These are phyloP conservation scores for Diophrys appendiculata DNA, from an alignment of 73 alveolate genomes.

Conservation along the genomic window DNA sequence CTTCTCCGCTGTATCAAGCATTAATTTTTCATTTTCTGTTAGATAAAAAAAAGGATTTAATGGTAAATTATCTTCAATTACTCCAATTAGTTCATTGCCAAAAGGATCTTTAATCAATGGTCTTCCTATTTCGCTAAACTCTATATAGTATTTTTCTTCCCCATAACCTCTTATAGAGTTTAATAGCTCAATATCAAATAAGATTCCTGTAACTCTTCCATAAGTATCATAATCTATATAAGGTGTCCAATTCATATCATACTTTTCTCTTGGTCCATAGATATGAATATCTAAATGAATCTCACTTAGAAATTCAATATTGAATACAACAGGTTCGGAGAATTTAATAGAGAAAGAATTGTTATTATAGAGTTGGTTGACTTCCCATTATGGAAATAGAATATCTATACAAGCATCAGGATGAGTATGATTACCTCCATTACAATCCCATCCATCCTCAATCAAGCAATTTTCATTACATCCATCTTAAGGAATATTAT, in stretches of 20 bases:
- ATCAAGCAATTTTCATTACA: background rate
- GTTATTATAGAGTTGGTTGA: background rate
- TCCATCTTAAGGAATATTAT: background rate
- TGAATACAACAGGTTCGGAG: background rate
- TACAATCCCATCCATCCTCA: background rate
- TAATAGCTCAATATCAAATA: background rate
- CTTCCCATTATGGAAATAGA: background rate
- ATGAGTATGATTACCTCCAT: background rate
- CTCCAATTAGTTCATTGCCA: background rate
- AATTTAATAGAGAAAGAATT: background rate
- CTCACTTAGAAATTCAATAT: background rate
- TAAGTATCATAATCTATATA: background rate
- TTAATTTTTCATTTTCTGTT: too few species aligned
- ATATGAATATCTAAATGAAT: background rate
- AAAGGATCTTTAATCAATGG: background rate
- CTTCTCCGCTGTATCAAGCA: too few species aligned
- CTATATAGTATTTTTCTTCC: background rate
- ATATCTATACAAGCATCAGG: conserved; percentile 3
- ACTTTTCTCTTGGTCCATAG: background rate
- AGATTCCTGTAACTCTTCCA: background rate
- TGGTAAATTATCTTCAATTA: background rate
- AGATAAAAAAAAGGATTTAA: background rate
- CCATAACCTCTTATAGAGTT: background rate
- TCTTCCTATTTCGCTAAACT: background rate
- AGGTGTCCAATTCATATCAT: background rate